These are phyloP conservation scores for Salinomyces thailandicus DNA, from an alignment of 2,329 filamentous ascomycete genomes.

Conservation along the genomic window DNA sequence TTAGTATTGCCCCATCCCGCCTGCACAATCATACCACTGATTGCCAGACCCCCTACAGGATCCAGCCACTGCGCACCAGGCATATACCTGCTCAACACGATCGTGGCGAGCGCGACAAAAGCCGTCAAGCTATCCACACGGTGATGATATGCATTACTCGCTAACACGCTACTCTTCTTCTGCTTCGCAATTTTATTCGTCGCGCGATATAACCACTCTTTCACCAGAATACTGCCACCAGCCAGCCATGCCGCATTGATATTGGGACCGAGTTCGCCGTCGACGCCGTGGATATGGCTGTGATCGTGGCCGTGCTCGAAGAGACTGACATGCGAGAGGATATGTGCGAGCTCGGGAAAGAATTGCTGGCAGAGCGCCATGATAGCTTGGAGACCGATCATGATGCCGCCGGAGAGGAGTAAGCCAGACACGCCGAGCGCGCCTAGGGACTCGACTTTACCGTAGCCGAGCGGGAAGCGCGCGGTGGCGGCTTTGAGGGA, in stretches of 20 bases:
- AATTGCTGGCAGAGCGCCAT: conserved; percentile 46
- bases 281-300: conserved; percentile 48
- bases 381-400: conserved; percentile 66
- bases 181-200: conserved; percentile 96
- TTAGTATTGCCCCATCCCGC: conserved; percentile 81
- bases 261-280: conserved; percentile 53
- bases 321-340: conserved; percentile 33
- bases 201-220: conserved; percentile 94
- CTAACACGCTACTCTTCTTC: conserved; percentile 88
- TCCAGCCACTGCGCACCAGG: conserved; percentile 85
- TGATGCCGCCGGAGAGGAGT: conserved; percentile 75
- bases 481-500: conserved; percentile 75
- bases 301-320: conserved; percentile 46
- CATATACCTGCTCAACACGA: conserved; percentile 79
- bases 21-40: conserved; percentile 85
- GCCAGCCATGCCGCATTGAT: conserved; percentile 94
- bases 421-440: conserved; percentile 88
- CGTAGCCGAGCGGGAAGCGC: conserved; percentile 81
- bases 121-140: conserved; percentile 92
- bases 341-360: conserved; percentile 36
- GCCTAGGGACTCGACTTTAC: conserved; percentile 94
- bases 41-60: conserved; percentile 82
- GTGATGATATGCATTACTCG: conserved; percentile 93
- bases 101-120: conserved; percentile 81
- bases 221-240: conserved; percentile 76